Evolutionary conservation across 2,329 filamentous ascomycete species (phyloP), one percentile per base, ranked within the genome.

Genomic region (Xylariomycetidae sp.): DNA sequence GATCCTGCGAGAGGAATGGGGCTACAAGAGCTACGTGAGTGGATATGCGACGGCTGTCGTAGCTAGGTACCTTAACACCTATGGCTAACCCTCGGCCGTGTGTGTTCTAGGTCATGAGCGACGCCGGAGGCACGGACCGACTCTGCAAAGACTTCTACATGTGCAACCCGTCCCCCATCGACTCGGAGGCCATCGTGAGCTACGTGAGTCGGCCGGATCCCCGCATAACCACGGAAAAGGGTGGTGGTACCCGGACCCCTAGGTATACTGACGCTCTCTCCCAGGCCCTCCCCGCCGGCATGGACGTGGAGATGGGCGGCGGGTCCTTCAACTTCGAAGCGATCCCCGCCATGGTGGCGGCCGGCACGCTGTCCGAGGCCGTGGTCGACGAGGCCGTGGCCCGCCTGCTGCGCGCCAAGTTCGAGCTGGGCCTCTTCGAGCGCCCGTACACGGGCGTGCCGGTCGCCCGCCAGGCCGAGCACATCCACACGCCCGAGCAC

Each of bases 241-340:
- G n/a, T n/a, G n/a, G n/a, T n/a, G n/a, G n/a, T n/a, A n/a, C n/a
- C n/a, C n/a, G n/a, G n/a, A n/a, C n/a, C n/a, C n/a, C n/a, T n/a
- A n/a, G n/a, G n/a, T n/a, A n/a, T n/a, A n/a, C n/a, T n/a, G n/a
- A n/a, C n/a, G n/a, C n/a, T n/a, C n/a, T n/a, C n/a, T n/a, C n/a
- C n/a, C 37, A 72, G 58, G 64, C 76, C 7, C 67, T 87, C 4
- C 75, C 76, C 1, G 78, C 81, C 4, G 82, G 83, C 3, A 82
- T 77, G 31, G 82, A 86, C 46, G 70, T 82, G 10, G 83, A 87
- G 49, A 86, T 86, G 82, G 82, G 82, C 10, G 82, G 82, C 24
- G 82, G 83, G 14, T 80, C 76, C 14, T 86, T 75, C 63, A 85
- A 78, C 52, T 82, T 77, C 50, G 67, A 76, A 43, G 72, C 67